phyloP scores from a whole-genome alignment of 345 rosid genomes.

The Kernera saxatilis region DNA sequence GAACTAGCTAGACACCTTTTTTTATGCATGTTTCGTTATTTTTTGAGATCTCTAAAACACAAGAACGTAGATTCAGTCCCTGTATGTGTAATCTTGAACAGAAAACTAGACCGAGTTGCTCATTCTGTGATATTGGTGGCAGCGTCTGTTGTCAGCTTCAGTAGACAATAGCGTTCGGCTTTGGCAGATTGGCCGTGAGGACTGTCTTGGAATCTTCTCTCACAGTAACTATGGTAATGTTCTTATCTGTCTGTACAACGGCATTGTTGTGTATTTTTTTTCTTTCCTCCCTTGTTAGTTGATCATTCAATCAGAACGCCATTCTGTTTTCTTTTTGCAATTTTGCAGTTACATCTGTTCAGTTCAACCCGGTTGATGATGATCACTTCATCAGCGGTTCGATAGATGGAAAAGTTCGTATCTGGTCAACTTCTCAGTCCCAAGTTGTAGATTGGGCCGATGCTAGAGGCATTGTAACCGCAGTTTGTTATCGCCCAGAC shows the following conservation, averaged over 20 bases:
- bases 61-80: constrained; percentile 35
- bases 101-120: constrained; percentile 39
- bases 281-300: background rate
- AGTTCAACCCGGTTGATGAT: constrained; percentile 76
- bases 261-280: background rate
- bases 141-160: constrained; percentile 77
- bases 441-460: constrained; percentile 86
- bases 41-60: constrained; percentile 17
- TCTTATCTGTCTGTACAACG: background rate
- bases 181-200: constrained; percentile 63
- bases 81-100: constrained; percentile 39
- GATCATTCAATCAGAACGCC: background rate
- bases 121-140: constrained; percentile 42
- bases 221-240: constrained; percentile 73
- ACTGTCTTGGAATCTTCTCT: constrained; percentile 54
- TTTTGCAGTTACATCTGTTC: constrained; percentile 72
- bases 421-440: constrained; percentile 58
- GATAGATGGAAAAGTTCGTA: constrained; percentile 82
- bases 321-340: background rate
- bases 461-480: constrained; percentile 61
- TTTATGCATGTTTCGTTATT: constrained; percentile 3
- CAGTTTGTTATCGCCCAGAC: constrained; percentile 81
- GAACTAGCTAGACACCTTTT: background rate
- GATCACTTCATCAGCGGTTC: constrained; percentile 78
- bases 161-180: constrained; percentile 70